Percentiles rank a stretch among this genome's conserved stretches.
These are phyloP conservation scores for Pleurotus eryngii DNA, from an alignment of 768 basidiomycete species.

Conservation along the genomic window DNA sequence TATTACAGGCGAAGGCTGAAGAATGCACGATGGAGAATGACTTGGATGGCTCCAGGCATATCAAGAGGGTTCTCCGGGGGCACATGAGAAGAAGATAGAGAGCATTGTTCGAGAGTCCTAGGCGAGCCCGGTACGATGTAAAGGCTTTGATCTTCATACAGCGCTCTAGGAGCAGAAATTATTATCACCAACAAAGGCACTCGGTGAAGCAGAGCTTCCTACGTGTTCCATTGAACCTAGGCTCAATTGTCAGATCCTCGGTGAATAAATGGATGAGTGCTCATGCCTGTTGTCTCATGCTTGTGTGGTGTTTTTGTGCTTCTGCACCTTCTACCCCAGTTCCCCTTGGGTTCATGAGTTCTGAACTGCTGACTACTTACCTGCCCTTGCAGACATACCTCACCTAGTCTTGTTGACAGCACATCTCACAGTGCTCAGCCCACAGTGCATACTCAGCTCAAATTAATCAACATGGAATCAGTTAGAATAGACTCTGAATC, in stretches of 20 bases:
- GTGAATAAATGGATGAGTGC: not conserved
- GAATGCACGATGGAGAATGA: constrained; percentile 52
- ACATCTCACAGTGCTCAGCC: no score
- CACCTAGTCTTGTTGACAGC: no score
- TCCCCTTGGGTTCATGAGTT: no score
- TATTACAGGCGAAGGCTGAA: no score
- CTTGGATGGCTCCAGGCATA: constrained; percentile 66
- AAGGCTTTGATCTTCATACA: constrained; percentile 67
- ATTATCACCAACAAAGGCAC: not conserved
- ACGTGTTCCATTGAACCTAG: constrained; percentile 85
- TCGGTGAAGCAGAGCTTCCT: constrained; percentile 20
- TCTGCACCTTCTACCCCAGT: no score
- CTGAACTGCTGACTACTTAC: no score
- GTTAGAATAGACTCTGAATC: no score
- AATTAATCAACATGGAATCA: no score
- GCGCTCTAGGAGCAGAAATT: constrained; percentile 41
- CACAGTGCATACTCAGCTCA: no score
- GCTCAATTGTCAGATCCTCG: not conserved
- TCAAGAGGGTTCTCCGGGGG: constrained; percentile 55
- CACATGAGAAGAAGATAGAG: constrained; percentile 44
- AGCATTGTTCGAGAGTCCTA: constrained; percentile 56
- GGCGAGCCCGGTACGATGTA: constrained; percentile 68
- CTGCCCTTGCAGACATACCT: no score
- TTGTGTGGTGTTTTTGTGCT: no score
- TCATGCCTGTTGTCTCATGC: no score